These are phyloP conservation scores for Capsella rubella DNA, from an alignment of 441 rosid genomes.

Conservation along the genomic window DNA sequence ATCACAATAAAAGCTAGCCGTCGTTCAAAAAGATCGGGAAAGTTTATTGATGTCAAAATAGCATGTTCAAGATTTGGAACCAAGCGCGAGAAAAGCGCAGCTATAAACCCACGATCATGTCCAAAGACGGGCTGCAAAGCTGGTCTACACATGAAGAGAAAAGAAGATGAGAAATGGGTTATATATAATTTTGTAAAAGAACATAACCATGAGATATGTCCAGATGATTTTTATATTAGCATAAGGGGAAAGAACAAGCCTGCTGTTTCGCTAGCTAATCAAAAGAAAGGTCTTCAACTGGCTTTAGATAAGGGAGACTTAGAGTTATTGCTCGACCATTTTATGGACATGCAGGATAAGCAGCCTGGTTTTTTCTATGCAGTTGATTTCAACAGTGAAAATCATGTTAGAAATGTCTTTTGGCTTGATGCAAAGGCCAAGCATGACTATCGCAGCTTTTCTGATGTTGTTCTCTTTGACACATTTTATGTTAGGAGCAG, in stretches of 20 bases:
- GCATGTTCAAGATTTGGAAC: constrained; percentile 69
- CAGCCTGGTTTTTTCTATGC: constrained; percentile 71
- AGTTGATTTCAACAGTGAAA: constrained; percentile 56
- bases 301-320: constrained; percentile 55
- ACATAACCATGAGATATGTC: constrained; percentile 71
- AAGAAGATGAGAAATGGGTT: constrained; percentile 65
- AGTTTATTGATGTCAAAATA: constrained; percentile 72
- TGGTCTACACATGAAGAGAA: constrained; percentile 72
- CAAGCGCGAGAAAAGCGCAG: constrained; percentile 50
- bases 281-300: constrained; percentile 58
- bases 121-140: constrained; percentile 72
- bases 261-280: constrained; percentile 38
- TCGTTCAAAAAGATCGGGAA: constrained; percentile 62
- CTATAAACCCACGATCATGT: constrained; percentile 55
- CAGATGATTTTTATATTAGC: constrained; percentile 54
- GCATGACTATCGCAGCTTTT: constrained; percentile 57
- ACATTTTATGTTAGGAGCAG: constrained; percentile 53
- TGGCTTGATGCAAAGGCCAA: constrained; percentile 72
- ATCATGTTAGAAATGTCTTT: constrained; percentile 56
- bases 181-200: constrained; percentile 58
- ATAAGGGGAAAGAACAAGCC: constrained; percentile 57
- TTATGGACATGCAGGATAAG: constrained; percentile 58
- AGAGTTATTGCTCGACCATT: constrained; percentile 56
- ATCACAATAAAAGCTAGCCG: constrained; percentile 69
- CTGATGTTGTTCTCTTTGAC: constrained; percentile 68